A percentile compares a stretch with the other conserved stretches of the same genome.
Evolutionary conservation across 2,329 filamentous ascomycete species (phyloP).

Genomic region (Cadophora malorum): DNA sequence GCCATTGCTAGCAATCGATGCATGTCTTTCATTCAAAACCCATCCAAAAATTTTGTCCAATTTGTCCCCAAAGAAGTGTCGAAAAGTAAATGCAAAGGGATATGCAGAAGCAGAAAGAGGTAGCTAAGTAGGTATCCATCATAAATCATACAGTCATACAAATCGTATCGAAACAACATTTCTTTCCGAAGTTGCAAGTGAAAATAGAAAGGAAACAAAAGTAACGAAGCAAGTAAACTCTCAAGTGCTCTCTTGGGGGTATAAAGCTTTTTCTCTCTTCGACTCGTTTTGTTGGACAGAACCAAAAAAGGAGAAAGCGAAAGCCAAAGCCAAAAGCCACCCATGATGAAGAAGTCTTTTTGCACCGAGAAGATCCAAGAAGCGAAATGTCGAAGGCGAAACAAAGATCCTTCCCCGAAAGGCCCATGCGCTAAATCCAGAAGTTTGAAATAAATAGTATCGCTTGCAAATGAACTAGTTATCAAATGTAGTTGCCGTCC

Average conservation of each 20-base stretch:
- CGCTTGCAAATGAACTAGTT: constrained; percentile 33
- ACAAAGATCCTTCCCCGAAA: constrained; percentile 31
- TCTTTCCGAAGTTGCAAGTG: constrained; percentile 10
- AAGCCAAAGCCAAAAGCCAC: constrained; percentile 38
- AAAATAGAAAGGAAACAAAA: constrained; percentile 22
- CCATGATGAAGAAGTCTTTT: constrained; percentile 26
- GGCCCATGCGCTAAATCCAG: constrained; percentile 37
- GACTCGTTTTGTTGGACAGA: constrained; percentile 30
- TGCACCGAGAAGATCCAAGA: constrained; percentile 34
- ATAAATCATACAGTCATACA: constrained; percentile 44
- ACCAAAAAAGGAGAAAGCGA: constrained; percentile 34
- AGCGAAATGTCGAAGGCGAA: constrained; percentile 29
- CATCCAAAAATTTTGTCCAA: constrained; percentile 26
- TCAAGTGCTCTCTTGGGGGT: constrained; percentile 39
- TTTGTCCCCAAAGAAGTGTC: constrained; percentile 18
- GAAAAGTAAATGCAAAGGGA: constrained; percentile 13
- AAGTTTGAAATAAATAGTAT: constrained; percentile 27
- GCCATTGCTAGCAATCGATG: constrained; percentile 41
- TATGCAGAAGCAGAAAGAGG: constrained; percentile 22
- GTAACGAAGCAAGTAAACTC: constrained; percentile 27
- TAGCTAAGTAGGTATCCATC: constrained; percentile 38
- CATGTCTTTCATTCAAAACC: constrained; percentile 33
- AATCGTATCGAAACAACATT: constrained; percentile 42
- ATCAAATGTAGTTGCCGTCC: constrained; percentile 28
- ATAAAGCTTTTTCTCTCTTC: constrained; percentile 39